These are phyloP conservation scores for Aeschynomene evenia DNA, from an alignment of 306 rosid species.

Conservation along the genomic window DNA sequence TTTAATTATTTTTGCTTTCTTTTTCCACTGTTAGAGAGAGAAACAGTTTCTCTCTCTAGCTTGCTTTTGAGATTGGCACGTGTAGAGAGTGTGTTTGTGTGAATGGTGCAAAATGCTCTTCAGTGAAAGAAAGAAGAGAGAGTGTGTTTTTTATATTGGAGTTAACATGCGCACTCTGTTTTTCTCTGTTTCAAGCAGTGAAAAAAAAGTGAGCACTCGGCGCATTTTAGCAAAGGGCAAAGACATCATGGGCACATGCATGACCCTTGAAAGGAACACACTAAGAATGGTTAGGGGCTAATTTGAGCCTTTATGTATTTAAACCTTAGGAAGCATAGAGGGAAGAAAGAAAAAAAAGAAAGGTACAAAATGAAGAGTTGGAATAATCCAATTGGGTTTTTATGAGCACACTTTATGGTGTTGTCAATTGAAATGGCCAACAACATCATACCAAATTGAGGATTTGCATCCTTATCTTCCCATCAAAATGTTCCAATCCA, in stretches of 20 bases:
- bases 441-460: slow-evolving; percentile 64
- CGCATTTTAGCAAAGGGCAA: slow-evolving; percentile 30
- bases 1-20: background rate
- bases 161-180: slow-evolving; percentile 30
- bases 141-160: slow-evolving; percentile 17
- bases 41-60: background rate
- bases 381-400: slow-evolving; percentile 34
- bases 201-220: slow-evolving; percentile 3
- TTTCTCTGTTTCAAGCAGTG: background rate
- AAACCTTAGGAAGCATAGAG: background rate
- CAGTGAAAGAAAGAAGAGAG: background rate
- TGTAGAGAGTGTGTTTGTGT: slow-evolving; percentile 10
- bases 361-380: background rate
- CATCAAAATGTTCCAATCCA: slow-evolving; percentile 38
- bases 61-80: slow-evolving; percentile 11
- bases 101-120: slow-evolving; percentile 28
- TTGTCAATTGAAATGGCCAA: slow-evolving; percentile 65
- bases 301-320: slow-evolving; percentile 24
- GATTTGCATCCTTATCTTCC: slow-evolving; percentile 57
- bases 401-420: slow-evolving; percentile 61
- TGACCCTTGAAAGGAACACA: background rate
- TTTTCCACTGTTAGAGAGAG: slow-evolving; percentile 24
- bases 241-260: slow-evolving; percentile 17
- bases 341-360: background rate
- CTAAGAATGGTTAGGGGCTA: slow-evolving; percentile 1